phyloP scores from a whole-genome alignment of 2,329 filamentous ascomycete genomes.

The Emericellopsis cladophorae region DNA sequence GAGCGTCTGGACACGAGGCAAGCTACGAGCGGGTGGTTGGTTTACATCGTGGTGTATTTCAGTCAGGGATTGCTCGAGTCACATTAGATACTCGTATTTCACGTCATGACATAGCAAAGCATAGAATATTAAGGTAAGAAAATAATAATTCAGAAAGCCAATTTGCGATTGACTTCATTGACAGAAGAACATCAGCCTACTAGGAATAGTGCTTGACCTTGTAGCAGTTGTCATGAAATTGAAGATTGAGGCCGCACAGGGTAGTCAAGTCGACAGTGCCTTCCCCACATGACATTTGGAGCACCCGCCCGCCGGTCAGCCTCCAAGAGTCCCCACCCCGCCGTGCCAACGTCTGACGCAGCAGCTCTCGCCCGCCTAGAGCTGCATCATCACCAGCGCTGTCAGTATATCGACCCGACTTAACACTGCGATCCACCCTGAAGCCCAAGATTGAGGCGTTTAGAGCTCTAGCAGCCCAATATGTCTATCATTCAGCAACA shows the following conservation, averaged over 20 bases:
- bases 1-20: too few species aligned
- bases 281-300: neutral
- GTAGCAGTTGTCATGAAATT: too few species aligned
- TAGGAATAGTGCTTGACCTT: too few species aligned
- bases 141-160: too few species aligned
- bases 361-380: neutral
- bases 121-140: too few species aligned
- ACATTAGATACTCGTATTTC: too few species aligned
- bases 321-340: neutral
- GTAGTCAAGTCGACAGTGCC: neutral
- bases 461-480: neutral
- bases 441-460: too few species aligned
- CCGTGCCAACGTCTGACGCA: conserved; percentile 1
- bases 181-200: neutral
- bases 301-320: neutral
- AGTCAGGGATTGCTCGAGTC: too few species aligned
- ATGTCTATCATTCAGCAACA: conserved; percentile 61
- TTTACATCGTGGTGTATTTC: too few species aligned
- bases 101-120: neutral
- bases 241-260: neutral
- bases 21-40: too few species aligned
- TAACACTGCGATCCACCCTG: neutral
- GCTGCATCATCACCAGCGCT: conserved; percentile 1
- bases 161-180: neutral
- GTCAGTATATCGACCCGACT: neutral